Evolutionary conservation across 2,329 filamentous ascomycete species (phyloP), one percentile per base, ranked within the genome.

Genomic region (Xylariaceae sp.): DNA sequence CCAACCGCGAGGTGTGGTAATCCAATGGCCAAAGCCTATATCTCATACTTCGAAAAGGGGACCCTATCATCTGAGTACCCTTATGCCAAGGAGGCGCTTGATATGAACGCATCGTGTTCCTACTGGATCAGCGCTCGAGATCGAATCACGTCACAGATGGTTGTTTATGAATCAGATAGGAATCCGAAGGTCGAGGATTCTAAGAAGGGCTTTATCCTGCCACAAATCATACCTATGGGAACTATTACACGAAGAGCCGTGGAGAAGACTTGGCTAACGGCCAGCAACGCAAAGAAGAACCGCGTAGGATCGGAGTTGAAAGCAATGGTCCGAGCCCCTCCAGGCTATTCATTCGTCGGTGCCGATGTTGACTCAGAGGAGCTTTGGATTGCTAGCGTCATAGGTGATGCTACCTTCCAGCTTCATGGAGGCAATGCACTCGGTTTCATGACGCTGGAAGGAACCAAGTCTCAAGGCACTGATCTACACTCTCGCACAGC

Each of bases 61-160:
- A 90, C 83, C 0, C 77, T 99, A 2, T 90, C 90, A 0, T 97
- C 93, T 0, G 88, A 96, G 72, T 97, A 88, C 68, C 73, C 86
- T 0, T 93, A 97, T 68, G 94, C 94, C 0, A 97, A 95, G 70
- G 92, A 96, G 72, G 94, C 95, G 0, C 78, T 99, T 49, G 89
- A 97, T 67, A 99, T 99, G 94, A 99, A 99, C 68, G 92, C 94
- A 0, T 96, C 92, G 0, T 99, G 95, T 72, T 97, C 93, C 0
- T 99, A 99, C 74, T 99, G 95, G 94, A 97, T 99, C 67, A 96
- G 91, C 69, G 92, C 94, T 13, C 84, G 94, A 62, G 91, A 96
- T 70, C 82, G 94, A 53, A 99, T 99, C 74, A 93, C 79, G 81
- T 89, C 88, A n/a, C 94, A 99, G 70, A 90, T 97, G 81, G 92